Evolutionary conservation across 83 land plant genomes (phyloP).

Genomic region (Picea abies): DNA sequence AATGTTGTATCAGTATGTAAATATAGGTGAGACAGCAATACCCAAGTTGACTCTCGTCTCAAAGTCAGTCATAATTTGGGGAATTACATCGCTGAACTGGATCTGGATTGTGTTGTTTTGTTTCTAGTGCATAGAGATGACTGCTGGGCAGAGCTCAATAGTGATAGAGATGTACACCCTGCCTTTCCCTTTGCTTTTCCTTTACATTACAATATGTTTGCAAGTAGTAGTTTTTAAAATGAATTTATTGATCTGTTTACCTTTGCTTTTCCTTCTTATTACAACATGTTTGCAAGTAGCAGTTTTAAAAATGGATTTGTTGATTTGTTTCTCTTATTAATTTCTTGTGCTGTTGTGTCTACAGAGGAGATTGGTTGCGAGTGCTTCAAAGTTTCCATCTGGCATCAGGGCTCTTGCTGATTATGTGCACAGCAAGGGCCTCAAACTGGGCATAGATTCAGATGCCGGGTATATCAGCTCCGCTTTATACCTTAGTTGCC

Average conservation of each 20-base stretch:
- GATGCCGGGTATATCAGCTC: conserved; percentile 23
- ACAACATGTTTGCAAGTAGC: neutral
- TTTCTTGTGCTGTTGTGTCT: neutral
- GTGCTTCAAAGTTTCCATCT: neutral
- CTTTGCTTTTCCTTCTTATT: too few species aligned
- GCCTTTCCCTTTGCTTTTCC: too few species aligned
- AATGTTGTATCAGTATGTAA: conserved; percentile 33
- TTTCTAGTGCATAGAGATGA: conserved; percentile 42
- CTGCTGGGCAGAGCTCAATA: conserved; percentile 62
- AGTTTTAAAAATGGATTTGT: too few species aligned
- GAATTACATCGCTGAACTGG: neutral
- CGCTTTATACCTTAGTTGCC: too few species aligned
- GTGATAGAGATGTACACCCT: conserved; percentile 38
- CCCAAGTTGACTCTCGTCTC: neutral
- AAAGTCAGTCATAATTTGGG: too few species aligned
- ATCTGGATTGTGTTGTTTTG: neutral
- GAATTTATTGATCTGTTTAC: neutral
- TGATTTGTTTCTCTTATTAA: neutral
- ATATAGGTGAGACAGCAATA: conserved; percentile 37
- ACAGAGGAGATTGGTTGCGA: neutral
- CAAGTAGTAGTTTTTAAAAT: too few species aligned
- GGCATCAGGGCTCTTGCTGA: conserved; percentile 21
- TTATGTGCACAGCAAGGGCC: conserved; percentile 29
- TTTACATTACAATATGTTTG: neutral
- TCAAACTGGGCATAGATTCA: conserved; percentile 26